Conservation (phyloP, 306 rosid species). For the Sphenostylis stenocarpa region DNA sequence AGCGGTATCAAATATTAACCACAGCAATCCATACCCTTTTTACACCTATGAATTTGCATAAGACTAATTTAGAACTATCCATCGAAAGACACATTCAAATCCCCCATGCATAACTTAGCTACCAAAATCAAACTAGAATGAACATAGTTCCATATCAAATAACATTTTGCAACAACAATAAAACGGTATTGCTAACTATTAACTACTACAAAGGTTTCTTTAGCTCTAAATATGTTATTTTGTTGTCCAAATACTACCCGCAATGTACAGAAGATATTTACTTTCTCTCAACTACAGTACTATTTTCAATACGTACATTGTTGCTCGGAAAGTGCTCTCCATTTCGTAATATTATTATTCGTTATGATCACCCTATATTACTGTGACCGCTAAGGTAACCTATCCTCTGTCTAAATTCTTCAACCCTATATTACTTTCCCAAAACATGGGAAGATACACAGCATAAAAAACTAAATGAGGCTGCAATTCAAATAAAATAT, state of each 20-base stretch:
- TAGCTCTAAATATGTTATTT: background rate
- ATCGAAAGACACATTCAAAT: background rate
- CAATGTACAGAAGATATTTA: background rate
- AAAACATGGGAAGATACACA: constrained; percentile 12
- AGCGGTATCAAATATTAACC: background rate
- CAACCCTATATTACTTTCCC: constrained; percentile 1
- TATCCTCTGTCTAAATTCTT: background rate
- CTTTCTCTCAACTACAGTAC: background rate
- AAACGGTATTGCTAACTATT: background rate
- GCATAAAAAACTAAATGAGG: background rate
- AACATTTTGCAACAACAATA: background rate
- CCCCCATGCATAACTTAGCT: background rate
- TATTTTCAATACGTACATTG: background rate
- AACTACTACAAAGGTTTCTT: background rate
- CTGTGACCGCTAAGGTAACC: background rate
- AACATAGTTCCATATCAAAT: background rate
- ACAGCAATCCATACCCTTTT: background rate
- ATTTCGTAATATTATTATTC: background rate
- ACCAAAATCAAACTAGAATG: background rate
- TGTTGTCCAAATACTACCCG: background rate
- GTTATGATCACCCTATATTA: background rate
- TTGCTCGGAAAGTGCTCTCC: background rate
- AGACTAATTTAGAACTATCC: background rate
- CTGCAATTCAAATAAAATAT: constrained; percentile 3
- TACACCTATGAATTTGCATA: background rate